Percentiles rank a stretch among this genome's conserved stretches.
Evolutionary conservation across 2,329 filamentous ascomycete genomes (phyloP).

Genomic region (Paecilomyces sp.): DNA sequence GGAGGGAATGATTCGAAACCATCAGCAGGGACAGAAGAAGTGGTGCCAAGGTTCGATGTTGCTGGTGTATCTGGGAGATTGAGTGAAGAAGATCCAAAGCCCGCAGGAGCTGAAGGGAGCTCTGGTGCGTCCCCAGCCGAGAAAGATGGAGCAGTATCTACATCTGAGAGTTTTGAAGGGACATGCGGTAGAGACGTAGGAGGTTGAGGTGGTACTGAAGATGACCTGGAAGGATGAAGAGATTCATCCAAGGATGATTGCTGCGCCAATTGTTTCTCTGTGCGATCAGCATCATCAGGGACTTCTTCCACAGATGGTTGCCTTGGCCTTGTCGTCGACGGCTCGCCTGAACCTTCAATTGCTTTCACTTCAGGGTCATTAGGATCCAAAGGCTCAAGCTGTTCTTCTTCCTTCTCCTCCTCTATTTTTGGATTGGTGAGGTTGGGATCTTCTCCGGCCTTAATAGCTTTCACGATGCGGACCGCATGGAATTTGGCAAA

Average conservation of each 20-base stretch:
- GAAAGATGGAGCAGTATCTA: slow-evolving; percentile 5
- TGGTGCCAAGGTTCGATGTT: slow-evolving; percentile 8
- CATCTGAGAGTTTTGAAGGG: slow-evolving; percentile 11
- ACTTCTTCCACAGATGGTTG: slow-evolving; percentile 55
- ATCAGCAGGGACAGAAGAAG: slow-evolving; percentile 12
- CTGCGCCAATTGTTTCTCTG: slow-evolving; percentile 36
- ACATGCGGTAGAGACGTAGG: slow-evolving; percentile 13
- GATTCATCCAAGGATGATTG: slow-evolving; percentile 46
- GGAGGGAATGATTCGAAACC: slow-evolving; percentile 36
- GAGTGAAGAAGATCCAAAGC: slow-evolving; percentile 20
- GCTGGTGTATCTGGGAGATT: slow-evolving; percentile 26
- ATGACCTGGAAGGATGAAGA: slow-evolving; percentile 41
- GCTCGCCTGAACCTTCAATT: slow-evolving; percentile 38
- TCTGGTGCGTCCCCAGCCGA: slow-evolving; percentile 21
- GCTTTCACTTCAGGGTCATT: slow-evolving; percentile 59
- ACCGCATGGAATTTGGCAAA: slow-evolving; percentile 95
- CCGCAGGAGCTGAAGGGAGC: slow-evolving; percentile 32
- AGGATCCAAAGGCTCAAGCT: slow-evolving; percentile 48
- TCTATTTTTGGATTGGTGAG: slow-evolving; percentile 70
- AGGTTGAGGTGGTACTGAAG: slow-evolving; percentile 29
- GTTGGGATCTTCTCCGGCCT: slow-evolving; percentile 87
- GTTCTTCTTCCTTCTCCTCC: slow-evolving; percentile 41
- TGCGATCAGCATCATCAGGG: slow-evolving; percentile 49
- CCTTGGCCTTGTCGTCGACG: slow-evolving; percentile 36
- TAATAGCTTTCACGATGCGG: slow-evolving; percentile 83